Conservation (phyloP, 768 basidiomycete species). For the Trametes meyenii region DNA sequence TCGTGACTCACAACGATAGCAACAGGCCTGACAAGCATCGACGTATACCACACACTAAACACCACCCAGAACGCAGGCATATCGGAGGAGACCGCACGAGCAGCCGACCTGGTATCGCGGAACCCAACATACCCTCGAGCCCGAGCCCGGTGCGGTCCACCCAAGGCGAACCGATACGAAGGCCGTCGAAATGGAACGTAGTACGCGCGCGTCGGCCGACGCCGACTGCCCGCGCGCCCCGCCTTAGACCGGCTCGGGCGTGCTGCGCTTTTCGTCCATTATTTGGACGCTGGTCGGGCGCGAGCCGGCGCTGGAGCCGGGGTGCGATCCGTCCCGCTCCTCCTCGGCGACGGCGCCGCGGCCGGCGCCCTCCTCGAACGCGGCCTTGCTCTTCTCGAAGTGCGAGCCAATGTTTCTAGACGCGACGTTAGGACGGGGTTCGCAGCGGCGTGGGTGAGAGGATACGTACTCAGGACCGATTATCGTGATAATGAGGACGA, state of each 20-base stretch:
- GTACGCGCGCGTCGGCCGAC: too few species aligned
- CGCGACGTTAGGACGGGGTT: neutral
- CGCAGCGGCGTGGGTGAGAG: neutral
- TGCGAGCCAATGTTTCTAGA: slow-evolving; percentile 48
- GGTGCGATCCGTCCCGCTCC: slow-evolving; percentile 23
- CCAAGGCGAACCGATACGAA: neutral
- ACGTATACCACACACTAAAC: neutral
- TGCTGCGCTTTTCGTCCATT: slow-evolving; percentile 22
- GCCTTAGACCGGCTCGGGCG: slow-evolving; percentile 19
- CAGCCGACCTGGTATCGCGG: too few species aligned
- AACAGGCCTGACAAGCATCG: neutral
- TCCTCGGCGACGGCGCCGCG: slow-evolving; percentile 45
- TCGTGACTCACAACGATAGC: neutral
- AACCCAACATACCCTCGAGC: too few species aligned
- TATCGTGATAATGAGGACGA: slow-evolving; percentile 73
- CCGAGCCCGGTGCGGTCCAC: neutral
- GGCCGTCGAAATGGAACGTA: neutral
- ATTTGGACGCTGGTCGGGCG: slow-evolving; percentile 23
- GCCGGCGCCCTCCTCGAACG: slow-evolving; percentile 75
- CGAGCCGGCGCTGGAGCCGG: slow-evolving; percentile 8
- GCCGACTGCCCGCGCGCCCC: neutral
- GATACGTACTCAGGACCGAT: slow-evolving; percentile 74
- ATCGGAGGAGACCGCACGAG: too few species aligned
- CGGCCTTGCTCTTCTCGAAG: slow-evolving; percentile 83
- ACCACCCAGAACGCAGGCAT: too few species aligned